Conservation (phyloP, 768 basidiomycete species). For the Trametes villosa region DNA sequence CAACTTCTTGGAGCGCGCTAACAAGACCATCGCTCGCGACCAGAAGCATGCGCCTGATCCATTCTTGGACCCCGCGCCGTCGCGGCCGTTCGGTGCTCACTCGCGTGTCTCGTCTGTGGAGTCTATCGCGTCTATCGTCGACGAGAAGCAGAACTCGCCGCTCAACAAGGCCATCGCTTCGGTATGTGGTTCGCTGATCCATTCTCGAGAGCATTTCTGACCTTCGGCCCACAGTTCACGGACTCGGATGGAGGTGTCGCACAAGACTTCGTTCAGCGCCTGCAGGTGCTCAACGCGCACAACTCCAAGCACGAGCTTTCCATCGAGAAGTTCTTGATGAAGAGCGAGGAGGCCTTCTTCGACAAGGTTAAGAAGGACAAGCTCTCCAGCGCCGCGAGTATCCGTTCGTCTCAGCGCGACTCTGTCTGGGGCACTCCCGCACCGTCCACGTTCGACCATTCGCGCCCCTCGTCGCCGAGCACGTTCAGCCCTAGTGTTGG, state of each 20-base stretch:
- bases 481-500: conserved; percentile 47
- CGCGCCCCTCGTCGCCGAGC: conserved; percentile 70
- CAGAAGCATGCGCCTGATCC: conserved; percentile 83
- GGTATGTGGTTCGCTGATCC: conserved; percentile 45
- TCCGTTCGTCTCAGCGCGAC: conserved; percentile 77
- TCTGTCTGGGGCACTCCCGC: conserved; percentile 80
- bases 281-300: conserved; percentile 76
- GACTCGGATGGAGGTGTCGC: conserved; percentile 93
- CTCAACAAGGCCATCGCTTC: conserved; percentile 93
- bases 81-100: conserved; percentile 77
- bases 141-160: conserved; percentile 89
- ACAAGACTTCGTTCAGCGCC: conserved; percentile 83
- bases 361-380: conserved; percentile 88
- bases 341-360: conserved; percentile 94
- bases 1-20: conserved; percentile 85
- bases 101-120: conserved; percentile 86
- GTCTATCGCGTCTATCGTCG: conserved; percentile 88
- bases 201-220: not conserved
- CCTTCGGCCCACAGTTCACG: conserved; percentile 65
- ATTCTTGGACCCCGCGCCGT: conserved; percentile 76
- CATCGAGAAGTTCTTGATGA: conserved; percentile 88
- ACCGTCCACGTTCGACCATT: conserved; percentile 58
- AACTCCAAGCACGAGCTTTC: conserved; percentile 92
- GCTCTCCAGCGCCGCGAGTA: conserved; percentile 79
- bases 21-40: conserved; percentile 80